Evolutionary conservation across 2,329 filamentous ascomycete species (phyloP), one percentile per base, ranked within the genome.

Genomic region (Aureobasidium sp.): DNA sequence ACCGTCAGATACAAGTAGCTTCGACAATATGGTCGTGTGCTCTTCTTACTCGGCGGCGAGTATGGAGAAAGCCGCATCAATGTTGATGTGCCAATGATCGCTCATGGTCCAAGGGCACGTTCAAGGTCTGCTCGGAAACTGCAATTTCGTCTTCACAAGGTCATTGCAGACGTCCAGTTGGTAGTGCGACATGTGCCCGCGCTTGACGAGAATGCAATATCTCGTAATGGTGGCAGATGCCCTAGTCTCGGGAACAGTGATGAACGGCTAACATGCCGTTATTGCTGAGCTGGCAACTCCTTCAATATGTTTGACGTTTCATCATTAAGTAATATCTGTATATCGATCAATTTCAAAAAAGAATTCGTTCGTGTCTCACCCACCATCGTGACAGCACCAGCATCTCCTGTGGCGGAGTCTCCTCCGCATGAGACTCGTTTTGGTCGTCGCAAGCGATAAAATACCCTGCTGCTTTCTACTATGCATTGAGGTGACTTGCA

Each of bases 1-100:
- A 15, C 42, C 19, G 22, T 6, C 50, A 19, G 29, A 17, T 5
- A 47, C 22, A 5, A 44, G 17, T 57, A 31, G 33, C 11, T 56
- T 49, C 42, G 48, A 61, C 37, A 61, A 61, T 24, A 15, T 61
- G n/a, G n/a, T 61, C 24, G 33, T 47, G 33, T 54, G 48, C 49
- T 53, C 50, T 29, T 56, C 60, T n/a, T 61, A 61, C 53, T 48
- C 60, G 19, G 24, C 7, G 17, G 40, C 29, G 19, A 48, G 24
- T 14, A 40, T 61, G 60, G 60, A 61, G 29, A 54, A 39, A 22
- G 60, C 42, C 6, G 50, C 49, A 19, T 24, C 40, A 2, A 40
- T 61, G 39, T 42, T 61, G 29, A 61, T 61, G 49, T 57, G 39
- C 53, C 42, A 57, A 57, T 17, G 15, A 22, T 0, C 17, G 27